Percentiles rank a stretch among this genome's conserved stretches.
Conservation (phyloP, 352 stramenopile genomes). For the Thalassiosira sp. region DNA sequence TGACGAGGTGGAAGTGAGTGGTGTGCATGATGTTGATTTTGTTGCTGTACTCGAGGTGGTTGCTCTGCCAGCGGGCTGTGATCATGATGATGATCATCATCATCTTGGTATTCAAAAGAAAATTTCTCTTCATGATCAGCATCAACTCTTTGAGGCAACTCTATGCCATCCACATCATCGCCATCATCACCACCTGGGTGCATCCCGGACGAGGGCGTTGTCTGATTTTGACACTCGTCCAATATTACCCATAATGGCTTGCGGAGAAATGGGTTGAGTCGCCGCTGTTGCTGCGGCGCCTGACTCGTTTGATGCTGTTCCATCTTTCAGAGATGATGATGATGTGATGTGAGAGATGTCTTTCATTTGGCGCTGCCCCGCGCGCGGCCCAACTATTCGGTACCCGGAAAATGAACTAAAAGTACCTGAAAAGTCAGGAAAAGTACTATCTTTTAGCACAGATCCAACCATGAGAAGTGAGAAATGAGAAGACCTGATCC, state of each 20-base stretch:
- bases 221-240: conserved; percentile 11
- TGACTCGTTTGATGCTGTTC: conserved; percentile 11
- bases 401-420: no score
- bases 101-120: conserved; percentile 35
- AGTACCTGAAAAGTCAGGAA: not conserved
- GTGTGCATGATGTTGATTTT: conserved; percentile 8
- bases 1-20: conserved; percentile 40
- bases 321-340: not conserved
- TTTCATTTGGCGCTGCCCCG: no score
- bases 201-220: not conserved
- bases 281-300: not conserved
- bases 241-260: conserved; percentile 51
- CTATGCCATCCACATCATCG: not conserved
- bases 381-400: no score
- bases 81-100: conserved; percentile 18
- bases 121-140: conserved; percentile 10
- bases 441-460: no score
- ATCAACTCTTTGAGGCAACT: conserved; percentile 17
- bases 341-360: not conserved
- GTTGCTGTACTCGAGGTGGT: not conserved
- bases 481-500: no score
- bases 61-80: conserved; percentile 1
- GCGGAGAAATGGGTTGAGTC: conserved; percentile 36
- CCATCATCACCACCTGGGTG: not conserved
- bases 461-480: no score